Base-by-base conservation (phyloP, 2,329 filamentous ascomycete genomes). In the Cladorrhinum sp. region DNA sequence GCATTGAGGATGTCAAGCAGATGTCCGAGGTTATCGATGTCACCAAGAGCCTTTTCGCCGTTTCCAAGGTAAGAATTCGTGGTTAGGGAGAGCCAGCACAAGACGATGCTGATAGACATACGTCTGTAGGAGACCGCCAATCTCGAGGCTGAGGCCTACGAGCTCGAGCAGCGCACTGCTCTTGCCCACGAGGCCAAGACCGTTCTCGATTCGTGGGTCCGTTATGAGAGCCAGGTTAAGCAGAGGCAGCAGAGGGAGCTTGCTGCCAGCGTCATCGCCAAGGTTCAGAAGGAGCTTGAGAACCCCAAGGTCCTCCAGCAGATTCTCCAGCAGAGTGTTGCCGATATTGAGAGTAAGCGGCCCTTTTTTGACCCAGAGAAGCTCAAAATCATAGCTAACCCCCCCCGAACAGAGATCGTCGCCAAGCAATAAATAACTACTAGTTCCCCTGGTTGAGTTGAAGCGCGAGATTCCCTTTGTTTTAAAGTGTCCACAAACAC, bases 221-320 rank as follows among this genome's bases (percentile, higher is more conserved):
- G 95, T 76, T 99, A 99, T 79, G 95, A 99, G 84, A 83, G 90
- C 72, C 95, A 98, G 84, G 93, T 99, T 75, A 99, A 98, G 90
- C 90, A 93, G 83, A 90, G 95, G 77, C 92, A 99, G 84, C 95
- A 99, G 86, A 89, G 85, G 79, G 95, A 99, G 85, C 87, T 99
- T 68, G 92, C 95, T 67, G 88, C 96, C 75, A 86, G 81, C 77
- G 84, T 99, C 78, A 98, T 99, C 73, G 87, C 90, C 83, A 99
- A 97, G 87, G 95, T 98, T 75, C 89, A 91, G 79, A 98, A 98
- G 87, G 93, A 98, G 85, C 87, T 99, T 62, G 91, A 97, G 85
- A 97, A 90, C 85, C 95, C 96, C 77, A 98, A 93, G 87, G 85
- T 89, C 68, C 88, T 99, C 72, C 92, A 97, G 85, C 92, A 97